Evolutionary conservation across 306 rosid genomes (phyloP).

Genomic region (Elaeagnus macrophylla): DNA sequence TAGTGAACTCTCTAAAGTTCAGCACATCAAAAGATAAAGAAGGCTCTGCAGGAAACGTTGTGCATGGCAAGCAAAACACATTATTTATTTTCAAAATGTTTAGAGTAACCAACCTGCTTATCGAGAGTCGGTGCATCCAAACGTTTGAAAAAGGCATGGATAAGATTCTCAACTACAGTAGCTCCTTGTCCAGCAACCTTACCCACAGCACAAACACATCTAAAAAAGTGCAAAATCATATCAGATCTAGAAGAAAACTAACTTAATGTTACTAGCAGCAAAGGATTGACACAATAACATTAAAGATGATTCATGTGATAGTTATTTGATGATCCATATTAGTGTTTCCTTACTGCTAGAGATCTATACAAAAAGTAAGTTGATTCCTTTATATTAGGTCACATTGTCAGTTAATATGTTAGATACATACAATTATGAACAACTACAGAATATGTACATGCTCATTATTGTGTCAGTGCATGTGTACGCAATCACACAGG

Average conservation of each 20-base stretch:
- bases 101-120: conserved; percentile 59
- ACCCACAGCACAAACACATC: conserved; percentile 88
- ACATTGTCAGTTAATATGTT: background rate
- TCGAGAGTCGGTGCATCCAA: conserved; percentile 63
- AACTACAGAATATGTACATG: background rate
- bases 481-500: background rate
- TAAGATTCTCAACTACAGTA: conserved; percentile 63
- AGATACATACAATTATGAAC: background rate
- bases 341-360: too few relatives aligned
- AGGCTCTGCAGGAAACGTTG: background rate
- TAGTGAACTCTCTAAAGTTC: background rate
- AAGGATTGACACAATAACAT: background rate
- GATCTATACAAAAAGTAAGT: too few relatives aligned
- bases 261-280: background rate
- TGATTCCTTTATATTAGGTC: background rate
- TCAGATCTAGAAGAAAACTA: background rate
- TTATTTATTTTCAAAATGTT: background rate
- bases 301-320: too few relatives aligned
- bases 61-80: background rate
- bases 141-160: conserved; percentile 70
- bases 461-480: too few relatives aligned
- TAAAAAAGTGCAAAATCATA: conserved; percentile 19
- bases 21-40: background rate
- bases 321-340: too few relatives aligned
- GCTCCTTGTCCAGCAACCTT: conserved; percentile 79